Percentiles rank a stretch among this genome's conserved stretches.
Conservation (phyloP, 2,329 filamentous ascomycete genomes). For the Coleophoma eucalyptorum region DNA sequence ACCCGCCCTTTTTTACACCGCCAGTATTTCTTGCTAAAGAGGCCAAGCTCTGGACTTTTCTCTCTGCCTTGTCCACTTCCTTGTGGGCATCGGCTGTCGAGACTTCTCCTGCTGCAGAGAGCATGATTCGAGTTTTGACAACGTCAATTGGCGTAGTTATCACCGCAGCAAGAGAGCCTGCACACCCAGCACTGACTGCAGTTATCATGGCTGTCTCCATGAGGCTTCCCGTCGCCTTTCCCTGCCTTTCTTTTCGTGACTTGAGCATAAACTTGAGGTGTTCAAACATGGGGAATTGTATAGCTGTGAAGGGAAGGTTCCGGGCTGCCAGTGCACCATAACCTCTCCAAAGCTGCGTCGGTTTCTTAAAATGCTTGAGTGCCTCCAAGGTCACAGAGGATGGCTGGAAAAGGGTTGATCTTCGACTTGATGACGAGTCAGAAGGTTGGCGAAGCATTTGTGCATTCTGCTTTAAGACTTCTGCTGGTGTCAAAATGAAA, state of each 20-base stretch:
- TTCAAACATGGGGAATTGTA: constrained; percentile 89
- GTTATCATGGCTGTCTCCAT: constrained; percentile 69
- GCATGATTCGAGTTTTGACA: constrained; percentile 86
- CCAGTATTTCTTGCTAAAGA: constrained; percentile 24
- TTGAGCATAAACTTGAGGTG: constrained; percentile 54
- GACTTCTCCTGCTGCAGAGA: constrained; percentile 45
- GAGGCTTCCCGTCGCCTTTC: constrained; percentile 31
- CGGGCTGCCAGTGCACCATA: constrained; percentile 79
- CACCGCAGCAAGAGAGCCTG: constrained; percentile 71
- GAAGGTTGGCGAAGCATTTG: constrained; percentile 62
- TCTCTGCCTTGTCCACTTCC: constrained; percentile 16
- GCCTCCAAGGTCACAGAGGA: constrained; percentile 48
- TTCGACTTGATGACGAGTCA: constrained; percentile 19
- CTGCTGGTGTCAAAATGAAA: constrained; percentile 80
- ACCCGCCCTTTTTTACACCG: constrained; percentile 36
- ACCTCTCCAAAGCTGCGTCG: constrained; percentile 57
- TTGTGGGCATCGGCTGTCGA: constrained; percentile 23
- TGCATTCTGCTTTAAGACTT: constrained; percentile 91
- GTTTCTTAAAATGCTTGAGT: constrained; percentile 52
- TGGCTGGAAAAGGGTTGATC: constrained; percentile 43
- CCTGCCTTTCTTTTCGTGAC: constrained; percentile 33
- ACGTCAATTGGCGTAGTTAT: constrained; percentile 89
- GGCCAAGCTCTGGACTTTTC: constrained; percentile 20
- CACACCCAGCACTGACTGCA: constrained; percentile 67
- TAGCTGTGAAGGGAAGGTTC: constrained; percentile 81